Base-by-base conservation (phyloP, 176 grass and related monocot genomes). In the Pontederia crassipes region DNA sequence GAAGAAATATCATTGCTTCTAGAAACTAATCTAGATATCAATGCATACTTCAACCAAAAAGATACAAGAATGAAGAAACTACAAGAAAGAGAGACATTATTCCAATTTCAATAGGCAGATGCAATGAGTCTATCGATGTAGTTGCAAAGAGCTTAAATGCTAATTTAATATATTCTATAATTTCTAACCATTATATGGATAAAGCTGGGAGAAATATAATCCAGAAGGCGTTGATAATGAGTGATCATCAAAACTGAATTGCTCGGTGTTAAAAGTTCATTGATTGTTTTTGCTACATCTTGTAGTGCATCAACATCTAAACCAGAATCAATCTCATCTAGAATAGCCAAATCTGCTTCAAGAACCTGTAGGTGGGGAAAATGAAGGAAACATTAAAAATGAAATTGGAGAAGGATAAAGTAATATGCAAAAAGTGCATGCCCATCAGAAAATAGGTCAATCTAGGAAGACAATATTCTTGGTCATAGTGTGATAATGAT, bases 281-380 rank as follows among this genome's bases (percentile, higher is more conserved):
- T 98, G 58, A 98, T 81, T 50, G 82, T 77, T 76, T 68, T 80
- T 58, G 84, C 83, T 65, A 98, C 84, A 54, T 98, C 87, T 83
- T 86, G 83, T 55, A 98, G 81, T 65, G 84, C 93, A 80, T 98
- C 93, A 67, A 98, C 93, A 88, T 98, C 93, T 71, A 92, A 83
- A 17, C 93, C 93, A 46, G 87, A 91, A 78, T 98, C 93, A 20
- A 98, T 87, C 64, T 98, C 93, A 71, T 98, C 93, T 55, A 98
- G 77, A 85, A 98, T 83, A 57, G 87, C 87, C 60, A 92, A 79
- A 88, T 98, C 81, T 74, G 93, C 87, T 64, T 86, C 81, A 60
- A 92, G 68, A 13, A 92, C 84, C 93, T 97, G 77, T 69, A 81
- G 69, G 61, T 62, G 68, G 29, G 76, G 55, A 77, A 18, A 80